Evolutionary conservation across 108 stramenopile species (phyloP), one percentile per base, ranked within the genome.

Genomic region (Cyclostephanos invisitatus): DNA sequence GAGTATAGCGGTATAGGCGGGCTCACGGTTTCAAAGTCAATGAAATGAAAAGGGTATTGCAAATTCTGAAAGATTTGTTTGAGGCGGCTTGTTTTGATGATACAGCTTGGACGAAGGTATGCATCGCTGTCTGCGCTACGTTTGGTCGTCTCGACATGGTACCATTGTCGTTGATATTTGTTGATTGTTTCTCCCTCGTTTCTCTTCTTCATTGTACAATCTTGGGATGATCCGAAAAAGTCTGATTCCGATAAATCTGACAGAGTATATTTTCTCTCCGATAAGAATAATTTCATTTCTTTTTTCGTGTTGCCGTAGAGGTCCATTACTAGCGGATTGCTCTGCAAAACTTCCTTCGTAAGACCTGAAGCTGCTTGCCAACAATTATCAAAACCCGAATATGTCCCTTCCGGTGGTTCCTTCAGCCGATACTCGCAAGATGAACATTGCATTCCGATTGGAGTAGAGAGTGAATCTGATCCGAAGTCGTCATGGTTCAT

Each of bases 41-140:
- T 75, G 58, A 85, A 82, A 71, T 85, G 84, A 27, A 67, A 67
- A 47, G 84, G 84, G 71, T 80, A 85, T 32, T 61, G 51, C 84
- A 81, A 85, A n/a, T 25, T 17, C 1, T 75, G 29, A 68, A 83
- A 80, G 56, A 65, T 72, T 25, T 49, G 44, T 21, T 56, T 37
- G 10, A 85, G 55, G 49, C 66, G 37, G 24, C 75, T 62, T 36
- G 46, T 66, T 53, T 72, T 74, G 28, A 85, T 46, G 12, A 75
- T 63, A 53, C 62, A 68, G 37, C 70, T 51, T 28, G 63, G 54
- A 2, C 69, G 47, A 18, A 36, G 8, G 29, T 24, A 2, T 63
- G 47, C 14, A 37, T 56, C 28, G 20, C n/a, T 64, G 7, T 61
- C 58, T 63, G 61, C 49, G 40, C 47, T 46, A 58, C 51, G 76